Evolutionary conservation across 176 grass and related monocot species (phyloP).

Genomic region (Triticum urartu): DNA sequence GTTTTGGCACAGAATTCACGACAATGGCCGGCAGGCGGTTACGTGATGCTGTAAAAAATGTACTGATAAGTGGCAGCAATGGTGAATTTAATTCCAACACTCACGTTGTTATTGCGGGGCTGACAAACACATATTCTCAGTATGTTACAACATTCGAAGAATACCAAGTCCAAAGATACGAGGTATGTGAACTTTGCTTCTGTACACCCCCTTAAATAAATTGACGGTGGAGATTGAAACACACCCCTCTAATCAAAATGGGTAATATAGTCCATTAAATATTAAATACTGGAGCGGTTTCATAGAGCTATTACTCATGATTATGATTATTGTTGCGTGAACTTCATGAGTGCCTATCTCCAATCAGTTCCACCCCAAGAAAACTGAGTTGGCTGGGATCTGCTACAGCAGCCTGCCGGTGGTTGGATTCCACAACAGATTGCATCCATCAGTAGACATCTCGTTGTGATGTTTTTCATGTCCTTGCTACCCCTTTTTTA

Average conservation of each 20-base stretch:
- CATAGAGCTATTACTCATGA: too few relatives aligned
- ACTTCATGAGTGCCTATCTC: too few relatives aligned
- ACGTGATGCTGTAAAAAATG: conserved; percentile 70
- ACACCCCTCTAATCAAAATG: too few relatives aligned
- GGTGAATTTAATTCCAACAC: conserved; percentile 64
- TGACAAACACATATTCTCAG: conserved; percentile 86
- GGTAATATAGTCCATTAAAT: not conserved
- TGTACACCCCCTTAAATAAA: not conserved
- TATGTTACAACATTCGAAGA: conserved; percentile 97
- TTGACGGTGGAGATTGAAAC: too few relatives aligned
- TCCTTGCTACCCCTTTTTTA: not conserved
- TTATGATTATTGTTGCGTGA: too few relatives aligned
- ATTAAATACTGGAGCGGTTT: not conserved
- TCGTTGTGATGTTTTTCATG: too few relatives aligned
- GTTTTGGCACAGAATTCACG: conserved; percentile 74
- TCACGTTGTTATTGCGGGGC: conserved; percentile 83
- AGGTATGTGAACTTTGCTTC: conserved; percentile 45
- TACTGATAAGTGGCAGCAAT: conserved; percentile 51
- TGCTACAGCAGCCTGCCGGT: too few relatives aligned
- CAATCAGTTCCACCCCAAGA: too few relatives aligned
- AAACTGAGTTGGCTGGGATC: too few relatives aligned
- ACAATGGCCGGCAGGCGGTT: conserved; percentile 92
- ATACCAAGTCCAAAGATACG: conserved; percentile 96
- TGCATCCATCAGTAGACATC: too few relatives aligned
- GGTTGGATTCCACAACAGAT: too few relatives aligned